Evolutionary conservation across 1,284 basidiomycete species (phyloP), one percentile per base, ranked within the genome.

Genomic region (Mycena citricolor): DNA sequence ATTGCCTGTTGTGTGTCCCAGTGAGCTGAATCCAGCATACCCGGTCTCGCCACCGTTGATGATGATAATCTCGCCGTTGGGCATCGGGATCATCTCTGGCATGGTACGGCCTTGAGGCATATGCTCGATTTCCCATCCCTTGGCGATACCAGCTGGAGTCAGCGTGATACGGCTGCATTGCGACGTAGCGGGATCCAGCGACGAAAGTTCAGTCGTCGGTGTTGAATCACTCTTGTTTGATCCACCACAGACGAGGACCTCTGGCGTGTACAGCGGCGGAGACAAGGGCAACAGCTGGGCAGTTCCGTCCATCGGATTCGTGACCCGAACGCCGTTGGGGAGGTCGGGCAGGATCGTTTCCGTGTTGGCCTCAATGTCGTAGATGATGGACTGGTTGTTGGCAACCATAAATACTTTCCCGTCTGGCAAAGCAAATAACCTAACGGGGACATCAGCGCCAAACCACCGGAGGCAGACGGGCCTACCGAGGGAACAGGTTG

Each of bases 21-120:
- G 84, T 57, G 93, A 93, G 12, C 81, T 82, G 57, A 91, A 92
- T 28, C 90, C 91, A 30, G 88, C 85, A 43, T 90, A 84, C 1
- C 90, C 90, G 8, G 76, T 73, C 16, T 67, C 69, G 2, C 78
- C 90, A 10, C 87, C 89, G 58, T 91, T 92, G 44, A 87, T 74
- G 57, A 92, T 80, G 32, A 91, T 52, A 19, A 92, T 66, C 44
- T 84, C 65, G 16, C 90, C 91, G 22, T 81, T 86, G 2, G 92
- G 91, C 21, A 92, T 77, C n/a, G 90, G 71, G 22, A 94, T 76
- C 20, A 81, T 79, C 56, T 91, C 86, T 1, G 80, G 77, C 90
- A 92, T 92, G 14, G 77, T 73, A 19, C 89, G 77, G 22, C 83
- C 73, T 39, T 79, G 61, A 0, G 88, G 86, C 80, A 92, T 86